Evolutionary conservation across 345 rosid species (phyloP).

Genomic region (Gossypium sturtianum): DNA sequence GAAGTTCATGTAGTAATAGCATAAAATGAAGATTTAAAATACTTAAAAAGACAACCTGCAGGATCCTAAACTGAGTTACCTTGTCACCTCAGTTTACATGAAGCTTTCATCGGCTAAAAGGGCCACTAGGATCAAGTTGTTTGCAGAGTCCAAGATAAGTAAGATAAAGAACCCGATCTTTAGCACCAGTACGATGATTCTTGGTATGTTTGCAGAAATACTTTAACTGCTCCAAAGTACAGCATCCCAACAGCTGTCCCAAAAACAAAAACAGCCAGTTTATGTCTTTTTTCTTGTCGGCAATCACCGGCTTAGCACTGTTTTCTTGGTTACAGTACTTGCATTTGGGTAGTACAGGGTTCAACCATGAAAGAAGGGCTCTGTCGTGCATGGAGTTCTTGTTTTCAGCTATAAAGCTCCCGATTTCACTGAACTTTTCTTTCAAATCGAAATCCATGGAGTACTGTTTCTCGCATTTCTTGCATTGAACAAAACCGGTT

Average conservation of each 20-base stretch:
- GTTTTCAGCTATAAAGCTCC: constrained; percentile 20
- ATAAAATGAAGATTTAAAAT: neutral
- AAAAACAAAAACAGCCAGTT: constrained; percentile 87
- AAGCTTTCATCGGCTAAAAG: constrained; percentile 30
- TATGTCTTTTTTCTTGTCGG: constrained; percentile 41
- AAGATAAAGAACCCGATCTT: constrained; percentile 66
- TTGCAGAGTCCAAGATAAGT: constrained; percentile 61
- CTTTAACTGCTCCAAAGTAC: constrained; percentile 70
- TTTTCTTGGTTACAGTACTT: constrained; percentile 44
- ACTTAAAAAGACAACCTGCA: neutral
- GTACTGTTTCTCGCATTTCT: constrained; percentile 45
- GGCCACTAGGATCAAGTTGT: constrained; percentile 54
- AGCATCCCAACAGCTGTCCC: constrained; percentile 63
- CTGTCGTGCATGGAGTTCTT: constrained; percentile 48
- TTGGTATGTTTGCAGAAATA: constrained; percentile 79
- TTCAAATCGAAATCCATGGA: constrained; percentile 43
- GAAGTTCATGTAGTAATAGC: neutral
- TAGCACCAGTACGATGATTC: constrained; percentile 77
- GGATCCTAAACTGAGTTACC: neutral
- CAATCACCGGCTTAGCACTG: constrained; percentile 50
- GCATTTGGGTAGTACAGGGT: constrained; percentile 42
- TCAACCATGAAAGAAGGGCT: constrained; percentile 56
- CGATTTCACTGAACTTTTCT: constrained; percentile 42
- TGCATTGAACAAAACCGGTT: constrained; percentile 62
- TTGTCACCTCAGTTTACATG: neutral